A percentile compares a stretch with the other conserved stretches of the same genome.
phyloP scores from a whole-genome alignment of 306 rosid species.

The Prunus armeniaca region DNA sequence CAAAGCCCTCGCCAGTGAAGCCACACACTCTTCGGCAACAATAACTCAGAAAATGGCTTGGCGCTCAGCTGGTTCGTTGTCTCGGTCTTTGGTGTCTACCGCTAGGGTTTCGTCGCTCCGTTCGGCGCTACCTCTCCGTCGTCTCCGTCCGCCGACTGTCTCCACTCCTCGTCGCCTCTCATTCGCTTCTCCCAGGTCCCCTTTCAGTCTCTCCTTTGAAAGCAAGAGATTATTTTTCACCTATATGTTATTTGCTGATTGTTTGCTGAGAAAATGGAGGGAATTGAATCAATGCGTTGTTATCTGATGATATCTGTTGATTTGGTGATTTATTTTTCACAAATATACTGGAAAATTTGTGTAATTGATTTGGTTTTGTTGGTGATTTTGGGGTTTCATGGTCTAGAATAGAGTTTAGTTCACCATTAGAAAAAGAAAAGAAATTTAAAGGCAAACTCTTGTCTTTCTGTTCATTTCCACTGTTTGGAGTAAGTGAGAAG shows the following conservation, averaged over 20 bases:
- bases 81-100: constrained; percentile 66
- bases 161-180: constrained; percentile 76
- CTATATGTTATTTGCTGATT: background rate
- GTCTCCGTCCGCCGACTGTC: constrained; percentile 55
- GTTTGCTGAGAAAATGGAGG: background rate
- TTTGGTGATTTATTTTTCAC: background rate
- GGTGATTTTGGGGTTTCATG: background rate
- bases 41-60: constrained; percentile 53
- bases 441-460: background rate
- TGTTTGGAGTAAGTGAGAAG: background rate
- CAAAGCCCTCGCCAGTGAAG: constrained; percentile 43
- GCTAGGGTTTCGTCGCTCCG: constrained; percentile 69
- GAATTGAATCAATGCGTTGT: background rate
- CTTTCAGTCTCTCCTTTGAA: background rate
- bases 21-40: background rate
- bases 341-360: background rate
- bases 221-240: background rate
- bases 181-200: constrained; percentile 60
- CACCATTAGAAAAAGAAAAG: background rate
- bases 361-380: background rate
- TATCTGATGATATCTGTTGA: background rate
- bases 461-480: background rate
- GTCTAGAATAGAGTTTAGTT: background rate
- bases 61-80: constrained; percentile 69
- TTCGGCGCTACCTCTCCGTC: constrained; percentile 54